phyloP scores from a whole-genome alignment of 2,329 filamentous ascomycete genomes.

The Graphilbum sp. region DNA sequence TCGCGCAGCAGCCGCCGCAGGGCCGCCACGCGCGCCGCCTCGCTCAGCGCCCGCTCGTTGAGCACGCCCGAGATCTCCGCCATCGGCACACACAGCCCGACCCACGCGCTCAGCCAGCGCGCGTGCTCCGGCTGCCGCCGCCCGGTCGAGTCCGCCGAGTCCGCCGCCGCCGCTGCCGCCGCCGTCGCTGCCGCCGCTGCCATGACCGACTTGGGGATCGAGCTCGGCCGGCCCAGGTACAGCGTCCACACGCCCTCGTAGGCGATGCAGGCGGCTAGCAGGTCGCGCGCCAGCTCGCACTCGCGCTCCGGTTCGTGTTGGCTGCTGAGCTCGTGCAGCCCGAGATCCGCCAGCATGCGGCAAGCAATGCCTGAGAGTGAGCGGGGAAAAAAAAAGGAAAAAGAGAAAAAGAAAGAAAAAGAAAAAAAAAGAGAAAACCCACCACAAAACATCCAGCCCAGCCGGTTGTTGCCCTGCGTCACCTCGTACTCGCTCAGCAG shows the following conservation, averaged over 20 bases:
- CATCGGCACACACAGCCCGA: constrained; percentile 1
- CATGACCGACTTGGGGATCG: constrained; percentile 3
- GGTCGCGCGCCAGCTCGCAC: constrained; percentile 1
- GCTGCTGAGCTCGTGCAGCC: constrained; percentile 1
- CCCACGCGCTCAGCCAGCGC: constrained; percentile 4
- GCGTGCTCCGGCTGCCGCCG: neutral
- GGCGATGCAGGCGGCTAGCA: constrained; percentile 1
- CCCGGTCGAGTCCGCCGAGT: too few species aligned
- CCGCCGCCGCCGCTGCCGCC: too few species aligned
- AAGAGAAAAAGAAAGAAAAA: too few species aligned
- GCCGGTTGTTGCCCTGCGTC: constrained; percentile 4
- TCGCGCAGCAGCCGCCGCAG: neutral
- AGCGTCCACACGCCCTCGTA: constrained; percentile 5
- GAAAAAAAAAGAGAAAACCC: too few species aligned
- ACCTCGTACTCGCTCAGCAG: constrained; percentile 5
- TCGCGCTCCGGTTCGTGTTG: neutral
- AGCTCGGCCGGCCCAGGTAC: constrained; percentile 4
- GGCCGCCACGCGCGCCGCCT: neutral
- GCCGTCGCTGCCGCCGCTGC: too few species aligned
- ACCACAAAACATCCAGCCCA: constrained; percentile 4
- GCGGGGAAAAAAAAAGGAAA: too few species aligned
- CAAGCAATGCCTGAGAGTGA: constrained; percentile 1
- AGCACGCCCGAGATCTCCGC: constrained; percentile 3
- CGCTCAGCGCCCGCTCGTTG: neutral
- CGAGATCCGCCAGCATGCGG: constrained; percentile 4